These are phyloP conservation scores for Brettanomyces anomalus DNA, from an alignment of 805 yeast species.

Conservation along the genomic window DNA sequence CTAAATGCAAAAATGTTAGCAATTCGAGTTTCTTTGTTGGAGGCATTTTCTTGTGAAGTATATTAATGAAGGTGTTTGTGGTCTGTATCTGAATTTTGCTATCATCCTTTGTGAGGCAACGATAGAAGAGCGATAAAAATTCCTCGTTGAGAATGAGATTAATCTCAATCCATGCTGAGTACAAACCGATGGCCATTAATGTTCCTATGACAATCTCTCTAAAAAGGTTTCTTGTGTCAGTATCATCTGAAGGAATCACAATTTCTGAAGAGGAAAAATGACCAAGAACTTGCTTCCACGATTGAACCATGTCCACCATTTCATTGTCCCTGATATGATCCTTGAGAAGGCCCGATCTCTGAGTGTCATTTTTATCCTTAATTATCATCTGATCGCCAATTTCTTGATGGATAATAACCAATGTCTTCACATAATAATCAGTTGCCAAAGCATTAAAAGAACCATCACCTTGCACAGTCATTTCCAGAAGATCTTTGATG, in stretches of 20 bases:
- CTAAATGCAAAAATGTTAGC: slow-evolving; percentile 57
- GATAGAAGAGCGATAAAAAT: slow-evolving; percentile 48
- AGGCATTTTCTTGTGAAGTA: slow-evolving; percentile 50
- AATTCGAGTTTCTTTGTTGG: slow-evolving; percentile 52
- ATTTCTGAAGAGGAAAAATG: slow-evolving; percentile 15
- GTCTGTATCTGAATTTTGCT: slow-evolving; percentile 46
- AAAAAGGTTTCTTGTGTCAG: slow-evolving; percentile 9
- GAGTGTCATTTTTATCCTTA: slow-evolving; percentile 52
- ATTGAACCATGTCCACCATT: slow-evolving; percentile 50
- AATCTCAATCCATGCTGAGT: slow-evolving; percentile 90
- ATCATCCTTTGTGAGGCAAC: slow-evolving; percentile 32
- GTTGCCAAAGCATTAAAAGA: slow-evolving; percentile 34
- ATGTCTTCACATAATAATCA: slow-evolving; percentile 69
- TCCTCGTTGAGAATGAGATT: slow-evolving; percentile 56
- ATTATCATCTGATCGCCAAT: slow-evolving; percentile 86
- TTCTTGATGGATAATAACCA: slow-evolving; percentile 74
- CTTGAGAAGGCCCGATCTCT: slow-evolving; percentile 64
- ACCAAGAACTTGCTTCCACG: slow-evolving; percentile 58
- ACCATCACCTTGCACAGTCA: slow-evolving; percentile 19
- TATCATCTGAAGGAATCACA: neutral
- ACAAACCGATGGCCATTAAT: slow-evolving; percentile 67
- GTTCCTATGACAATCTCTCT: slow-evolving; percentile 47
- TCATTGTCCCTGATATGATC: slow-evolving; percentile 76
- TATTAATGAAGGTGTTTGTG: slow-evolving; percentile 43
- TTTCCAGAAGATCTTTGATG: slow-evolving; percentile 38